A percentile compares a stretch with the other conserved stretches of the same genome.
phyloP scores from a whole-genome alignment of 768 basidiomycete genomes.

The Rhodotorula graminis region DNA sequence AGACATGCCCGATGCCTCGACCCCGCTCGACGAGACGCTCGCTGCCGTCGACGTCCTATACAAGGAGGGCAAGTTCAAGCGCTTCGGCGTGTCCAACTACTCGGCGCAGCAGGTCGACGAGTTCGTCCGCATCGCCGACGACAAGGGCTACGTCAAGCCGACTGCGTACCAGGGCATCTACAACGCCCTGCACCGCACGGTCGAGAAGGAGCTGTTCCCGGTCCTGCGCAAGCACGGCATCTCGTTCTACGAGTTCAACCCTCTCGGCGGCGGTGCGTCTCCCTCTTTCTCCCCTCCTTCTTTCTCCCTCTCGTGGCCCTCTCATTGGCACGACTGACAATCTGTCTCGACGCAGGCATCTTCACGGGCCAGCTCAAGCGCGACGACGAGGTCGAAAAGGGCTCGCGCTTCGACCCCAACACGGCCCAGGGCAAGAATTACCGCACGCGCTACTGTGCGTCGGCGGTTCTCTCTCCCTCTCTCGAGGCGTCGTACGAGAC shows the following conservation, averaged over 20 bases:
- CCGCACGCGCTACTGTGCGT: conserved; percentile 51
- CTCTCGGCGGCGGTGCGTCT: conserved; percentile 42
- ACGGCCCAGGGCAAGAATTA: conserved; percentile 53
- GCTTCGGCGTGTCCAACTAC: conserved; percentile 39
- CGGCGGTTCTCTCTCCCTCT: no score
- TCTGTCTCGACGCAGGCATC: conserved; percentile 46
- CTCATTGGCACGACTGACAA: conserved; percentile 1
- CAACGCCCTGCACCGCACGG: conserved; percentile 51
- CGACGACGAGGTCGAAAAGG: conserved; percentile 49
- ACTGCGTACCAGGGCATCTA: conserved; percentile 55
- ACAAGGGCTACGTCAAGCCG: conserved; percentile 54
- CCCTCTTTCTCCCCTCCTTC: no score
- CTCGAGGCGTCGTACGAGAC: no score
- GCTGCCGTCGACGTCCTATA: conserved; percentile 54
- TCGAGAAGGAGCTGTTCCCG: conserved; percentile 52
- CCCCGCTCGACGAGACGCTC: conserved; percentile 53
- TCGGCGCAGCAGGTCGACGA: conserved; percentile 54
- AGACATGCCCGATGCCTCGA: conserved; percentile 48
- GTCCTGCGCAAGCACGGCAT: conserved; percentile 49
- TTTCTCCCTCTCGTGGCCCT: neutral
- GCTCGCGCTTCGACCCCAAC: conserved; percentile 58
- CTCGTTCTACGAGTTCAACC: conserved; percentile 51
- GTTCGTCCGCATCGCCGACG: conserved; percentile 50
- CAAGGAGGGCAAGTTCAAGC: conserved; percentile 56
- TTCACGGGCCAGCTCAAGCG: conserved; percentile 50